These are phyloP conservation scores for Cinnamomum micranthum DNA, from an alignment of 164 flowering plant species.

Conservation along the genomic window DNA sequence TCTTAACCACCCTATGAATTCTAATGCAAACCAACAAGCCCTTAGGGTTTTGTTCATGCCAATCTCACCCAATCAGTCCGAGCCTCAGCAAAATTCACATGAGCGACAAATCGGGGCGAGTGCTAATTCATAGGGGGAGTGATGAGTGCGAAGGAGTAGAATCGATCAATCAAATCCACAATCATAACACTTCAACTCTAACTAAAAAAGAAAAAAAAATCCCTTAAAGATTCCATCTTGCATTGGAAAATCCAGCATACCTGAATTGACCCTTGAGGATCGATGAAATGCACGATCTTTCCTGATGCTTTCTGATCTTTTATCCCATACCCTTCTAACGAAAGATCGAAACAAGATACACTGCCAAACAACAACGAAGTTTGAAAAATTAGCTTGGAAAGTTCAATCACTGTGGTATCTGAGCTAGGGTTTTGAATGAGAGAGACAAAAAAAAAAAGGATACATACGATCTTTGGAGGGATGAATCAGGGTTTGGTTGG, in stretches of 20 bases:
- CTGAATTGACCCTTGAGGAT: slow-evolving; percentile 40
- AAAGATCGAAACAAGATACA: slow-evolving; percentile 43
- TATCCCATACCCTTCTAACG: slow-evolving; percentile 62
- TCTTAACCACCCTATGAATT: too few species aligned
- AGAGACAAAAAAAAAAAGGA: not conserved
- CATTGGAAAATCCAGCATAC: slow-evolving; percentile 14
- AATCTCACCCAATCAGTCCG: too few species aligned
- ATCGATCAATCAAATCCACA: too few species aligned
- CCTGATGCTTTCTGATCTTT: slow-evolving; percentile 48
- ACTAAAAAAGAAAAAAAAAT: too few species aligned
- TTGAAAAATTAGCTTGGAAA: not conserved
- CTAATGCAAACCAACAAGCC: too few species aligned
- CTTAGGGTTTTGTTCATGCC: too few species aligned
- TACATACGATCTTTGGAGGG: slow-evolving; percentile 32
- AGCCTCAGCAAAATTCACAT: too few species aligned
- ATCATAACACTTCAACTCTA: too few species aligned
- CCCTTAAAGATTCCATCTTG: too few species aligned
- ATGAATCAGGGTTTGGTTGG: slow-evolving; percentile 36
- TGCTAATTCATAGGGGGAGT: too few species aligned
- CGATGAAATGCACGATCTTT: slow-evolving; percentile 43
- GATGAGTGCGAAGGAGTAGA: too few species aligned
- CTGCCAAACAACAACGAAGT: slow-evolving; percentile 22
- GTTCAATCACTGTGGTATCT: not conserved
- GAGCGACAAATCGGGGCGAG: too few species aligned
- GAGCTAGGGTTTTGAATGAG: not conserved